Evolutionary conservation across 306 rosid species (phyloP).

Genomic region (Albizia julibrissin): DNA sequence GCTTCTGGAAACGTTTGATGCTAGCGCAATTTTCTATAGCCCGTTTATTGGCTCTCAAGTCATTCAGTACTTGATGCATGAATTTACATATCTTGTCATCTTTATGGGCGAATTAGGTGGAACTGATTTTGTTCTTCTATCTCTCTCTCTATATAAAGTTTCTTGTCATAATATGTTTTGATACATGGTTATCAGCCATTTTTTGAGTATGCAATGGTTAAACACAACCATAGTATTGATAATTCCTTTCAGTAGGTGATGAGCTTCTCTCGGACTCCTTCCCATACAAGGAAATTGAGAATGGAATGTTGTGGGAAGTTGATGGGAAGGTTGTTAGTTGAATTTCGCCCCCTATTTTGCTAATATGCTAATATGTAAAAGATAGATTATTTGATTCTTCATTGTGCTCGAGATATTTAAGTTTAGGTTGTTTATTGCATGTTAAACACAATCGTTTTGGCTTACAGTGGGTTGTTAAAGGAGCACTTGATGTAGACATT

Average conservation of each 20-base stretch:
- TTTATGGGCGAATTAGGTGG: not conserved
- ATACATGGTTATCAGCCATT: not conserved
- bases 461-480: constrained; percentile 82
- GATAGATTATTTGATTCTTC: not conserved
- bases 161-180: not conserved
- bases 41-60: not conserved
- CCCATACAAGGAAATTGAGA: constrained; percentile 58
- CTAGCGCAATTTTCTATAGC: not conserved
- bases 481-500: constrained; percentile 77
- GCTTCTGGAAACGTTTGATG: not conserved
- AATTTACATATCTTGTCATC: not conserved
- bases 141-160: not conserved
- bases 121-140: not conserved
- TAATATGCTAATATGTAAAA: not conserved
- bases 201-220: not conserved
- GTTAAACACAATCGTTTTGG: not conserved
- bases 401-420: not conserved
- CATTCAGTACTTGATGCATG: not conserved
- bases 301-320: constrained; percentile 70
- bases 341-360: not conserved
- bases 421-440: not conserved
- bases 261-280: constrained; percentile 92
- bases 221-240: not conserved
- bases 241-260: constrained; percentile 49
- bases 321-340: constrained; percentile 62